Evolutionary conservation across 257 asterid genomes (phyloP).

Genomic region (Voacanga thouarsii): DNA sequence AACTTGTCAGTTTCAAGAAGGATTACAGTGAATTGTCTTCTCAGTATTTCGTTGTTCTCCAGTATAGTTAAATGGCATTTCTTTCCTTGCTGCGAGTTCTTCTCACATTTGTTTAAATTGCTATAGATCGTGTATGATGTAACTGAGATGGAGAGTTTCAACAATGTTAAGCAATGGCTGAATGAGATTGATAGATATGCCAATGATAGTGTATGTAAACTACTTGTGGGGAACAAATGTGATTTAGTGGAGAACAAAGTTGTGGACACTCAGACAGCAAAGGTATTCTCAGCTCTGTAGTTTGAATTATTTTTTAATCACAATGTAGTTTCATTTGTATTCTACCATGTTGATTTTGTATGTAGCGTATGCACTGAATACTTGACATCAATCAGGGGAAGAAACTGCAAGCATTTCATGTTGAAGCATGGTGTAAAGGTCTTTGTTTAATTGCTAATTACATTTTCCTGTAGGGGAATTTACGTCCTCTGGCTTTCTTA

Average conservation of each 20-base stretch:
- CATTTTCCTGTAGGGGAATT: not conserved
- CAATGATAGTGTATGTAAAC: conserved; percentile 96
- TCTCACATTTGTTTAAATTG: conserved; percentile 25
- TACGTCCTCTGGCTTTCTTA: not conserved
- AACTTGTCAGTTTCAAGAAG: not conserved
- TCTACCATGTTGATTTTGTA: not conserved
- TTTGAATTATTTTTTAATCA: not conserved
- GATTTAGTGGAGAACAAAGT: conserved; percentile 90
- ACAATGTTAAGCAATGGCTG: conserved; percentile 96
- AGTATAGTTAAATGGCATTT: not conserved
- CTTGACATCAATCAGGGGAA: not conserved
- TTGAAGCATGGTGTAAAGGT: not conserved
- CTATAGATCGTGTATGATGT: conserved; percentile 88
- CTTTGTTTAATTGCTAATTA: not conserved
- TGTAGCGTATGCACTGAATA: not conserved
- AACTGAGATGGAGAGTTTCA: conserved; percentile 97
- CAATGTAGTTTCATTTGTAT: conserved; percentile 1
- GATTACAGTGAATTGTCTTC: not conserved
- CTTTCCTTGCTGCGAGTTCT: conserved; percentile 2
- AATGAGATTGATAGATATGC: conserved; percentile 95
- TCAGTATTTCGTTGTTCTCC: not conserved
- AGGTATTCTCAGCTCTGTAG: conserved; percentile 40
- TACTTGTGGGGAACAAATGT: conserved; percentile 93
- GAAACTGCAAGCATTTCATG: not conserved
- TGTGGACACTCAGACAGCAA: conserved; percentile 77